These are phyloP conservation scores for Penicillium thymicola DNA, from an alignment of 2,329 filamentous ascomycete species.

Conservation along the genomic window DNA sequence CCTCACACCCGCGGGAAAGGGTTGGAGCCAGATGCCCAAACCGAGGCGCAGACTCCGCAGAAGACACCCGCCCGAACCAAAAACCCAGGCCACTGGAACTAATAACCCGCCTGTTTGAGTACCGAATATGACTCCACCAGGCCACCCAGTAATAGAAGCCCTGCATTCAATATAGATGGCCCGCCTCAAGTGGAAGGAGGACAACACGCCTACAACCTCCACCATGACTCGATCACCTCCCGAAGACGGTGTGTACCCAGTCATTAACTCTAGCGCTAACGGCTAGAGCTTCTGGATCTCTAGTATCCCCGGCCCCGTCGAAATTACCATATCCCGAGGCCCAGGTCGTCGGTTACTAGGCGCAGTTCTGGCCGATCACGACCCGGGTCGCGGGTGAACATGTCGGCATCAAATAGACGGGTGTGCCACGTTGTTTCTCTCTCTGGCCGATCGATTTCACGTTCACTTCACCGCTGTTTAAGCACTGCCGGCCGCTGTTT, in stretches of 20 bases:
- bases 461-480: neutral
- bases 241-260: neutral
- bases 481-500: neutral
- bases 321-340: neutral
- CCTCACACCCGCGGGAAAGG: neutral
- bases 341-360: neutral
- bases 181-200: neutral
- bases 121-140: neutral
- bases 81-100: neutral
- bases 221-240: neutral
- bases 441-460: neutral
- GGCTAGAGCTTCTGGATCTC: neutral
- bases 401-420: neutral
- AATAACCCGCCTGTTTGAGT: neutral
- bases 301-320: neutral
- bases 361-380: neutral
- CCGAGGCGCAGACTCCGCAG: neutral
- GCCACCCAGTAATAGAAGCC: neutral
- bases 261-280: neutral
- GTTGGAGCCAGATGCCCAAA: neutral
- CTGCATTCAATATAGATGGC: neutral
- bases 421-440: neutral
- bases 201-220: neutral
- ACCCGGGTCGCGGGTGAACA: conserved; percentile 6
- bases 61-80: neutral